Percentiles rank a stretch among this genome's conserved stretches.
Conservation (phyloP, 1,284 basidiomycete genomes). For the Coriolopsis trogii region DNA sequence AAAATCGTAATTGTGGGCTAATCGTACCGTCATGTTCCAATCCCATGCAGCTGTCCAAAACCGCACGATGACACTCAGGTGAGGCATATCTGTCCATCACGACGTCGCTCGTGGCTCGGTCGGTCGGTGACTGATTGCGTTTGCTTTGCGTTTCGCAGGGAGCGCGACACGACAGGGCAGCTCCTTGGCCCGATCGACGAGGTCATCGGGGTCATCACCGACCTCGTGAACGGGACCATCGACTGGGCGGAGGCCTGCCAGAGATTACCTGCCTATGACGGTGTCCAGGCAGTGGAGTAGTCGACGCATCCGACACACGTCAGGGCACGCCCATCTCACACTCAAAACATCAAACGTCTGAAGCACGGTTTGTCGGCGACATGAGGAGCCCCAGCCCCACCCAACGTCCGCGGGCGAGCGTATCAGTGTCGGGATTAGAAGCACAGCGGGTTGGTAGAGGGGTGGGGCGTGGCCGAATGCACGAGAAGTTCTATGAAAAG, state of each 20-base stretch:
- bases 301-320: conserved; percentile 1
- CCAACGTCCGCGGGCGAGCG: conserved; percentile 1
- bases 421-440: conserved; percentile 4
- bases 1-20: conserved; percentile 14
- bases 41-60: conserved; percentile 72
- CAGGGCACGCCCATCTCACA: not conserved
- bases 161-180: conserved; percentile 94
- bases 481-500: not conserved
- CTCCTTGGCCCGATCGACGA: conserved; percentile 92
- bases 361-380: not conserved
- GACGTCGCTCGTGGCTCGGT: conserved; percentile 17
- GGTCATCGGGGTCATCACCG: conserved; percentile 81
- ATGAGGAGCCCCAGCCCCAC: not conserved
- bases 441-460: not conserved
- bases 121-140: conserved; percentile 4
- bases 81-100: too few relatives aligned
- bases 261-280: conserved; percentile 82
- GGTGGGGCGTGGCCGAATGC: not conserved
- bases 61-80: conserved; percentile 88
- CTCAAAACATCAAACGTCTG: not conserved
- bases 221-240: conserved; percentile 73
- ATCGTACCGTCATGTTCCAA: conserved; percentile 11
- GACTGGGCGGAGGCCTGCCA: conserved; percentile 82
- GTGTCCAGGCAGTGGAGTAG: conserved; percentile 82
- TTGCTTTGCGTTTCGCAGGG: conserved; percentile 54